These are phyloP conservation scores for Fusarium keratoplasticum DNA, from an alignment of 2,329 filamentous ascomycete genomes.

Conservation along the genomic window DNA sequence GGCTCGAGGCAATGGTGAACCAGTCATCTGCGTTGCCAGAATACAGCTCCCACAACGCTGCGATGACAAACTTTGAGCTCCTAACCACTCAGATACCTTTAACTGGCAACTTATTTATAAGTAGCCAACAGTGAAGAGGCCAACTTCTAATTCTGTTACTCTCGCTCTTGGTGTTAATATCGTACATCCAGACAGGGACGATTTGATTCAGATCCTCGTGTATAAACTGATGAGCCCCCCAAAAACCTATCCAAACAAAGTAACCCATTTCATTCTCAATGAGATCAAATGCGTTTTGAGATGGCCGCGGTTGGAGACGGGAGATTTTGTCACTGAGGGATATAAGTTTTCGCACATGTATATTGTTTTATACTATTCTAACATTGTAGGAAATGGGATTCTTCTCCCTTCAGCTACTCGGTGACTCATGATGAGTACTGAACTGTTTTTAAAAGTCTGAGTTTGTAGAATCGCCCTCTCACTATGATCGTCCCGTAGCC, in stretches of 20 bases:
- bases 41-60: not conserved
- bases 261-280: not conserved
- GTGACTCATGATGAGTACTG: conserved; percentile 18
- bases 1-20: not conserved
- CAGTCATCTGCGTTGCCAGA: not conserved
- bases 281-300: not conserved
- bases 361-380: not conserved
- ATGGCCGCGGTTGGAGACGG: not conserved
- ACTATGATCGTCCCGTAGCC: conserved; percentile 35
- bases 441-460: conserved; percentile 37
- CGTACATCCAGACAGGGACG: not conserved
- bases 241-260: not conserved
- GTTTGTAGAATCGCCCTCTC: conserved; percentile 45
- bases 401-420: not conserved
- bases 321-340: not conserved
- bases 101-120: not conserved
- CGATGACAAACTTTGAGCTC: not conserved
- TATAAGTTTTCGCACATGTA: not conserved
- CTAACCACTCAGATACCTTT: not conserved
- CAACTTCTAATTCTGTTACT: not conserved
- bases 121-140: not conserved
- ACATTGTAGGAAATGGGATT: not conserved
- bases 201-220: not conserved
- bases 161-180: not conserved
- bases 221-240: not conserved